Evolutionary conservation across 495 filamentous ascomycete genomes (phyloP), one percentile per base, ranked within the genome.

Genomic region (Schizothecium vesticola): DNA sequence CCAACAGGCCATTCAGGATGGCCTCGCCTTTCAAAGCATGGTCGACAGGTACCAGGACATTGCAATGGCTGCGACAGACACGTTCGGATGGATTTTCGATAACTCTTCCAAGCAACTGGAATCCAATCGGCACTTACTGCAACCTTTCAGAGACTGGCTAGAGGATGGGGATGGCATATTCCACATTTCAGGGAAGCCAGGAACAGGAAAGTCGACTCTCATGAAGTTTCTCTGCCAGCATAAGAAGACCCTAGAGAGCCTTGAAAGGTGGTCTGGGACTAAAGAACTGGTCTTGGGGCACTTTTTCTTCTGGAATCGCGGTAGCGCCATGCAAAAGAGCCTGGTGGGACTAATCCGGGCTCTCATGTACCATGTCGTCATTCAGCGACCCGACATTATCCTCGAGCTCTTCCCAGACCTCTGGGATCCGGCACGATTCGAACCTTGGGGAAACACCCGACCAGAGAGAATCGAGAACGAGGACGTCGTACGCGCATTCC

Each of bases 291-390:
- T 75, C 1, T 12, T 51, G 1, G 63, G 62, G 10, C 13, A 23
- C 4, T 69, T 67, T 28, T 69, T 60, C 22, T 72, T 69, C 60
- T 72, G 70, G 70, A 25, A 28, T 8, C 64, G 63, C 16, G 57
- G 63, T 1, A 21, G 65, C 3, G 25, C 22, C 22, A 29, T 81
- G 13, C 80, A 84, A 62, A 80, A 76, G 70, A 79, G 77, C 19
- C 72, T 79, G 12, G 69, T 75, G 19, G 83, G 83, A 0, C 70
- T 85, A 6, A 71, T 81, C 23, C 76, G 76, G 29, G 76, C 76
- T 0, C 67, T 86, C 3, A 69, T 85, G 22, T 82, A 73, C 56
- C 73, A 84, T 43, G 71, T 80, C 13, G 71, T 81, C 33, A 69
- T 56, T 23, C 56, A 65, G 24, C 77, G 66, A 33, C 78, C 76